phyloP scores from a whole-genome alignment of 805 yeast genomes.

The Yamadazyma endophytica region DNA sequence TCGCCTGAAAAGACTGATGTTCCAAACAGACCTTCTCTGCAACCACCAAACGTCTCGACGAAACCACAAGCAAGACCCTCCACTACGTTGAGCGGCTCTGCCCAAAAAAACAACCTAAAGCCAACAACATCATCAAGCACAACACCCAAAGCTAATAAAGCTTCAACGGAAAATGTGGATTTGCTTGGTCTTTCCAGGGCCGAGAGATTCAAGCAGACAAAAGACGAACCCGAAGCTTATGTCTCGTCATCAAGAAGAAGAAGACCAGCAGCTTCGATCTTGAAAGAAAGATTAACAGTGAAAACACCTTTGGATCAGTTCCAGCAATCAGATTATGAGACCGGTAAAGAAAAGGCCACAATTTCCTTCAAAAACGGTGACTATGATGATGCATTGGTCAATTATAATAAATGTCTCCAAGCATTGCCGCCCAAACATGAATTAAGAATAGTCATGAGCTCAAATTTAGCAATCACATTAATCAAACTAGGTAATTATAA shows the following conservation, averaged over 20 bases:
- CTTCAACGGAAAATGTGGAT: conserved; percentile 19
- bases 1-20: conserved; percentile 5
- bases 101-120: too few species aligned
- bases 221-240: conserved; percentile 15
- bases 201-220: conserved; percentile 21
- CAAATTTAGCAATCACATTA: conserved; percentile 66
- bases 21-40: conserved; percentile 5
- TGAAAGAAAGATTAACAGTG: conserved; percentile 8
- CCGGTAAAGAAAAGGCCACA: conserved; percentile 53
- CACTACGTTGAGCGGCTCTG: conserved; percentile 1
- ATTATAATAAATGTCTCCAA: conserved; percentile 48
- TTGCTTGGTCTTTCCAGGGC: conserved; percentile 22
- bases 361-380: conserved; percentile 77
- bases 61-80: background rate
- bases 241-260: conserved; percentile 23
- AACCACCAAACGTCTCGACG: background rate
- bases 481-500: conserved; percentile 69
- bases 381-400: conserved; percentile 58
- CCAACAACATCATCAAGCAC: too few species aligned
- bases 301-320: conserved; percentile 30
- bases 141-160: conserved; percentile 2
- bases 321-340: conserved; percentile 41
- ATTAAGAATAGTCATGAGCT: conserved; percentile 59
- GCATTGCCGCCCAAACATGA: conserved; percentile 63
- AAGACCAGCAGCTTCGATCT: conserved; percentile 6